Evolutionary conservation across 2,329 filamentous ascomycete species (phyloP), one percentile per base, ranked within the genome.

Genomic region (Orbilia quercus): DNA sequence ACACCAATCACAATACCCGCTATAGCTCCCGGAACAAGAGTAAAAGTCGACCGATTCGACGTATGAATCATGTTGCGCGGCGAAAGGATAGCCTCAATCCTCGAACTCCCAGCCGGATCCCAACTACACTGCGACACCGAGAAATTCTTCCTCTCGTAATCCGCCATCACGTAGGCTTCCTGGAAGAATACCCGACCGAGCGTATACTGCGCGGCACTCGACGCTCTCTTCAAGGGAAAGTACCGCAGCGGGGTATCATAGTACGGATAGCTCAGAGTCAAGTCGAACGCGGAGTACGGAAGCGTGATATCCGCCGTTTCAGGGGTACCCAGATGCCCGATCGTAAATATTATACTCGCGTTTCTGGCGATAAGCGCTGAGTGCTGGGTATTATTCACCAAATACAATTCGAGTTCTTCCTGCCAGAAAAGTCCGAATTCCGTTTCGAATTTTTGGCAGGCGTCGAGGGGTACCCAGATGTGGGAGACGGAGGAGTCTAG

Each of bases 401-500:
- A 75, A 73, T 82, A 82, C 0, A 82, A 76, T 42, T 80, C 72
- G 5, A 80, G 76, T 5, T 76, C 76, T 12, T 78, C 66, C 54
- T 82, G 79, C 71, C 80, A 82, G 0, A 74, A 78, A 11, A 82
- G 66, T 12, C 79, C 79, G 22, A 82, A 79, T 7, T 79, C 79
- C 4, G 76, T 67, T 50, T 81, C 81, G 66, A 82, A 81, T 45
- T 74, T 64, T 55, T 79, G 76, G 67, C 81, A 82, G 9, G 80
- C 77, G 14, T 76, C 74, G 2, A 77, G 71, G 1, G 82, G 81
- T 38, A 83, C 77, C 78, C 80, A 82, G 6, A 82, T 58, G 67
- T 80, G 80, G 6, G 82, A 79, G 9, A 81, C 79, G 0, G 80
- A 81, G 0, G 82, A 81, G 67, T 83, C 81, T 18, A 83, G 79